Percentiles rank a stretch among this genome's conserved stretches.
phyloP scores from a whole-genome alignment of 371 early-diverging fungal species.

The Apophysomyces variabilis region DNA sequence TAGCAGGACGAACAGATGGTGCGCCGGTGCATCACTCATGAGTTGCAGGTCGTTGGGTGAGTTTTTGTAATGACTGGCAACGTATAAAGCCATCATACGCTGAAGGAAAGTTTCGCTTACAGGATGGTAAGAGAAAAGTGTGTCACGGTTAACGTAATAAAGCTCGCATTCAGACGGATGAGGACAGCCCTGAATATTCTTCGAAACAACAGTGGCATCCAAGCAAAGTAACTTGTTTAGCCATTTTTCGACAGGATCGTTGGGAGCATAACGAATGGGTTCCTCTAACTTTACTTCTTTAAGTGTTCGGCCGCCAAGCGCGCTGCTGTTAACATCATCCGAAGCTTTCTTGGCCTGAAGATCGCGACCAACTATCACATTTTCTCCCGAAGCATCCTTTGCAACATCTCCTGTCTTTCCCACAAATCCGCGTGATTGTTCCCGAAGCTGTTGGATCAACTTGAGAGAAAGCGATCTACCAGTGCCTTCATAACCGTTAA shows the following conservation, averaged over 20 bases:
- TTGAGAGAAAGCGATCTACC: constrained; percentile 97
- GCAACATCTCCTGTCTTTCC: constrained; percentile 53
- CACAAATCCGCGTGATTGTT: constrained; percentile 85
- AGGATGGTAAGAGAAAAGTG: constrained; percentile 95
- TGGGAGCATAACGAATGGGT: constrained; percentile 94
- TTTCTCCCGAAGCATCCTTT: constrained; percentile 46
- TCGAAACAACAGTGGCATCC: constrained; percentile 80
- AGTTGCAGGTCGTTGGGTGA: constrained; percentile 99
- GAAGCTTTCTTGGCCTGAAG: constrained; percentile 52
- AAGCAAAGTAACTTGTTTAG: constrained; percentile 94
- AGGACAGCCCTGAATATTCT: constrained; percentile 87
- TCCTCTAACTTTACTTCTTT: constrained; percentile 93
- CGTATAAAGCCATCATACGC: constrained; percentile 96
- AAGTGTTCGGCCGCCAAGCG: constrained; percentile 75
- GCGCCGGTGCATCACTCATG: constrained; percentile 98
- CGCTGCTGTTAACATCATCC: constrained; percentile 36
- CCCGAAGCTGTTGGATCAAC: constrained; percentile 91
- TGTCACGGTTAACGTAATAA: constrained; percentile 95
- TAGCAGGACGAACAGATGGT: constrained; percentile 96
- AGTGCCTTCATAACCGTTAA: constrained; percentile 99
- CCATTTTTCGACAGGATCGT: constrained; percentile 98
- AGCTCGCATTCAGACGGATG: constrained; percentile 95
- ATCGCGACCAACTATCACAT: constrained; percentile 62
- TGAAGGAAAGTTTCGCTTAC: constrained; percentile 97
- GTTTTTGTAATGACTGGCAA: constrained; percentile 99